phyloP scores from a whole-genome alignment of 176 grass and related monocot genomes.

The Triticum aestivum region DNA sequence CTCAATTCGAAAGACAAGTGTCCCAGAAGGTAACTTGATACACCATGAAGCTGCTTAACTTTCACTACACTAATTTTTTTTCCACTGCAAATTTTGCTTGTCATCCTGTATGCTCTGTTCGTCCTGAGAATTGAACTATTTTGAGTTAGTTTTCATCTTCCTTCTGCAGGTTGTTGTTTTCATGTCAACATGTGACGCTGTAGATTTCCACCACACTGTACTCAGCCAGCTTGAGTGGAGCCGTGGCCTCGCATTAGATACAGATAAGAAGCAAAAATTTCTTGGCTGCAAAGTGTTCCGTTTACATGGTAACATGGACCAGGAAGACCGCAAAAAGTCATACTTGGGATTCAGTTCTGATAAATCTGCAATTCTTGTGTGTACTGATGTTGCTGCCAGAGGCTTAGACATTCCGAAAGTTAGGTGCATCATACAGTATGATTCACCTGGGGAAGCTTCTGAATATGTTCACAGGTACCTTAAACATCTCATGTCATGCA shows the following conservation, averaged over 20 bases:
- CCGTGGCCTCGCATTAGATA: constrained; percentile 40
- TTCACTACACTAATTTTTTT: not conserved
- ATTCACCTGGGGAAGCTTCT: constrained; percentile 95
- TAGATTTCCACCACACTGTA: constrained; percentile 77
- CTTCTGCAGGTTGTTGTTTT: constrained; percentile 86
- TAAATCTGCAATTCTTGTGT: constrained; percentile 90
- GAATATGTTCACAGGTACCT: constrained; percentile 97
- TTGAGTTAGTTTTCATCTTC: constrained; percentile 23
- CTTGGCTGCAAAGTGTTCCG: constrained; percentile 66
- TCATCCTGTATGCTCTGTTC: not conserved
- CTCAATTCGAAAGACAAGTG: constrained; percentile 70
- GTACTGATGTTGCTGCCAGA: constrained; percentile 83
- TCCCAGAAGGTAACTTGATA: constrained; percentile 72
- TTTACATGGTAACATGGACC: constrained; percentile 94
- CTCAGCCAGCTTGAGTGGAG: constrained; percentile 69
- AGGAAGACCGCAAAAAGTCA: constrained; percentile 76
- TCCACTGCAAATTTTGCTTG: not conserved
- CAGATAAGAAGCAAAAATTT: constrained; percentile 54
- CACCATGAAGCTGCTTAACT: constrained; percentile 10
- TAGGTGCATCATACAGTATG: constrained; percentile 88
- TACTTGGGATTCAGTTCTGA: constrained; percentile 80
- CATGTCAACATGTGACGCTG: constrained; percentile 90
- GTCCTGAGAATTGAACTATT: constrained; percentile 14
- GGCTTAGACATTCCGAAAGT: constrained; percentile 97
- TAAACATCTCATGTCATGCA: not conserved